These are phyloP conservation scores for Cladobotryum mycophilum DNA, from an alignment of 2,329 filamentous ascomycete species.

Conservation along the genomic window DNA sequence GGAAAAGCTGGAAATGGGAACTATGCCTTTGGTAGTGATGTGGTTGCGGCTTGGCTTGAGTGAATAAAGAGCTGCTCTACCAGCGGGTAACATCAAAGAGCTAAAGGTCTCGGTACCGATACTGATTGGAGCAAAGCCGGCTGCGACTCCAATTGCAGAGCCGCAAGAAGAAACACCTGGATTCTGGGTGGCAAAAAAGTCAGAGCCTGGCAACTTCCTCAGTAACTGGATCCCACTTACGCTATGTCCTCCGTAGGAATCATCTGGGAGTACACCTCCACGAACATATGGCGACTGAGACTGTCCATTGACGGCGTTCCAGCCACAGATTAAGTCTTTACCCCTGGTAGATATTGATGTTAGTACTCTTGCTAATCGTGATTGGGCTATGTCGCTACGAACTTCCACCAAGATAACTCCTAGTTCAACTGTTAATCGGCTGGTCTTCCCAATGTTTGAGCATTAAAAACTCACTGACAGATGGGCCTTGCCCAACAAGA, in stretches of 20 bases:
- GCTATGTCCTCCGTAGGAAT: slow-evolving; percentile 10
- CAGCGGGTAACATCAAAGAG: slow-evolving; percentile 16
- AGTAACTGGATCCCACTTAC: slow-evolving; percentile 3
- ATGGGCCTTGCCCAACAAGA: too few species aligned
- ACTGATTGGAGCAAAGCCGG: slow-evolving; percentile 47
- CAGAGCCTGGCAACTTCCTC: neutral
- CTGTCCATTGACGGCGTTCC: slow-evolving; percentile 13
- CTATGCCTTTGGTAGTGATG: slow-evolving; percentile 7
- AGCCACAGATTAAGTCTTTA: slow-evolving; percentile 5
- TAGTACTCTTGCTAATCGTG: too few species aligned
- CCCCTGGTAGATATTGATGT: neutral
- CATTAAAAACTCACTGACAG: too few species aligned
- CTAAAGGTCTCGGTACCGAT: slow-evolving; percentile 53
- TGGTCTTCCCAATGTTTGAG: too few species aligned
- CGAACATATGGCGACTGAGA: slow-evolving; percentile 12
- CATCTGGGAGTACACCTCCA: slow-evolving; percentile 5
- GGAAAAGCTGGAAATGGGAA: slow-evolving; percentile 3
- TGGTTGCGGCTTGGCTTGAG: slow-evolving; percentile 11
- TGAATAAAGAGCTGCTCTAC: slow-evolving; percentile 10
- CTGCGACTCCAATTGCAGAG: slow-evolving; percentile 47
- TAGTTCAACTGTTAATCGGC: too few species aligned
- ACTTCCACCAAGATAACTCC: too few species aligned
- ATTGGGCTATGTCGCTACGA: too few species aligned
- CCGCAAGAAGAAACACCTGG: slow-evolving; percentile 51
- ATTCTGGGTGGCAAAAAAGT: slow-evolving; percentile 2